Conservation (phyloP, 2,329 filamentous ascomycete genomes). For the Fusarium annulatum region DNA sequence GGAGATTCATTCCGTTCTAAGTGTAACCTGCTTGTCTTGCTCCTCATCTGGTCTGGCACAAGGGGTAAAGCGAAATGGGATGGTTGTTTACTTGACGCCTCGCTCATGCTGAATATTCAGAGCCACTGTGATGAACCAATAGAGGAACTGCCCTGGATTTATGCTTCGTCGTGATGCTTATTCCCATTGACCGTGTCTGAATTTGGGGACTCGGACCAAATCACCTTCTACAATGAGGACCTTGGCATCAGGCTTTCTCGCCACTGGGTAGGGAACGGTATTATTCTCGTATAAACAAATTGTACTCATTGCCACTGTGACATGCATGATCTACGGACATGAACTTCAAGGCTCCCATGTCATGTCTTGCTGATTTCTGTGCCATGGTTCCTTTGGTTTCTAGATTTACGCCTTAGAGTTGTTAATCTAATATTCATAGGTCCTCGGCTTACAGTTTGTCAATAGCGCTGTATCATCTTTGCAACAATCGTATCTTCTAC, state of each 20-base stretch:
- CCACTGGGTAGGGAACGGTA: background rate
- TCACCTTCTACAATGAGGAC: slow-evolving; percentile 5
- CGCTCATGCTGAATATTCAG: slow-evolving; percentile 6
- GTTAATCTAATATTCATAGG: background rate
- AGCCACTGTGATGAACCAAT: background rate
- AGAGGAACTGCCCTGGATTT: background rate
- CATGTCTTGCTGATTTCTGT: background rate
- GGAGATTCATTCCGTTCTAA: background rate
- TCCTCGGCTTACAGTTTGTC: background rate
- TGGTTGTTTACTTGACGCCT: slow-evolving; percentile 4
- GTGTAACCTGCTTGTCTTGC: background rate
- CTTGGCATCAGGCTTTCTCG: background rate
- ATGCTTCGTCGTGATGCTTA: background rate
- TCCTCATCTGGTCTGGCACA: background rate
- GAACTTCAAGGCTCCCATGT: background rate
- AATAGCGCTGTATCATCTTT: background rate
- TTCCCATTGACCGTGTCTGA: slow-evolving; percentile 5
- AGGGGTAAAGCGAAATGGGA: background rate
- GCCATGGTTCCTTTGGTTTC: background rate
- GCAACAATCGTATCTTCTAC: background rate
- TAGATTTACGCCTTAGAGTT: background rate
- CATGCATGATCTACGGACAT: background rate
- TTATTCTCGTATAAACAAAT: background rate
- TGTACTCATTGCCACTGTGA: background rate
- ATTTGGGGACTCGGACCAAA: background rate